phyloP scores from a whole-genome alignment of 306 rosid species.

The Glycine latifolia region DNA sequence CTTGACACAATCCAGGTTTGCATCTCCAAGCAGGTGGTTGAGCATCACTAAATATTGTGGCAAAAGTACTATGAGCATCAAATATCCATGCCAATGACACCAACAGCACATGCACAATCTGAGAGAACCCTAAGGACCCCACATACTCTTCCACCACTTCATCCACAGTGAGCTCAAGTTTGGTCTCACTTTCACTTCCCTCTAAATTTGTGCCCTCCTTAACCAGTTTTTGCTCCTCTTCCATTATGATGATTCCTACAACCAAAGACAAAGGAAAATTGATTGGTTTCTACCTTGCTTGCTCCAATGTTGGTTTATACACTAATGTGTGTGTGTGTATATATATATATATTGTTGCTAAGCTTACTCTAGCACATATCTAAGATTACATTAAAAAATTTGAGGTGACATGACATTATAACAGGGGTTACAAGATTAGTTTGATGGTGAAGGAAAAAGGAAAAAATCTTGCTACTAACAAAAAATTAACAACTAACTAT shows the following conservation, averaged over 20 bases:
- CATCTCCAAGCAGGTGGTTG: constrained; percentile 51
- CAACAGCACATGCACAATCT: constrained; percentile 46
- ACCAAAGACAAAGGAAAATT: background rate
- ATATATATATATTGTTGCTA: constrained; percentile 7
- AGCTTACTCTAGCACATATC: constrained; percentile 3
- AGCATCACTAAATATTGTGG: constrained; percentile 52
- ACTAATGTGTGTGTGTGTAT: background rate
- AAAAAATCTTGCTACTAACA: too few relatives aligned
- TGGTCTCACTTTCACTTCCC: constrained; percentile 24
- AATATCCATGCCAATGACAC: constrained; percentile 55
- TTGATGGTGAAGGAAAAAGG: too few relatives aligned
- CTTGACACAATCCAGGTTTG: constrained; percentile 30
- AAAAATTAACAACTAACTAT: too few relatives aligned
- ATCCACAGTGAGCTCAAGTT: constrained; percentile 46
- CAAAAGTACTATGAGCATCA: constrained; percentile 51
- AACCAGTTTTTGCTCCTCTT: constrained; percentile 37
- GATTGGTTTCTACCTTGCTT: constrained; percentile 18
- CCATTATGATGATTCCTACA: constrained; percentile 34
- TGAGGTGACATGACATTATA: background rate
- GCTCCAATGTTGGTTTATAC: background rate
- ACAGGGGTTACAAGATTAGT: too few relatives aligned
- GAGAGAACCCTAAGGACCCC: constrained; percentile 50
- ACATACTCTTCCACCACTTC: constrained; percentile 51
- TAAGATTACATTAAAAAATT: background rate
- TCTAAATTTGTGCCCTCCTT: constrained; percentile 17